These are phyloP conservation scores for Bipolaris sorokiniana DNA, from an alignment of 2,329 filamentous ascomycete genomes.

Conservation along the genomic window DNA sequence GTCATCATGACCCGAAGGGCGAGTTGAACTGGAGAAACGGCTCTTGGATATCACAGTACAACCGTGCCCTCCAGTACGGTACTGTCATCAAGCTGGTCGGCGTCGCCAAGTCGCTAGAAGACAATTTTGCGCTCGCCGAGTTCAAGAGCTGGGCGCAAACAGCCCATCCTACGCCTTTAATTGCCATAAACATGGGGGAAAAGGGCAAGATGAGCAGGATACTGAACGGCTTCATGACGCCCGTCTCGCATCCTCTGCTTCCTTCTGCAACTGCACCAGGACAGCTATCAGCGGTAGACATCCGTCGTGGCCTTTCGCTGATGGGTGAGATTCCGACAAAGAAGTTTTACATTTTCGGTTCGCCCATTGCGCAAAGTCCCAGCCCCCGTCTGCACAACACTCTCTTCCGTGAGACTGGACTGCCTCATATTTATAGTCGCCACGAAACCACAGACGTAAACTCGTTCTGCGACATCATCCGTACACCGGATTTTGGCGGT, in stretches of 20 bases:
- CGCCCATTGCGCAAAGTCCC: constrained; percentile 78
- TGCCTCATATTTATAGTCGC: constrained; percentile 81
- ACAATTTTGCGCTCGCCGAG: constrained; percentile 82
- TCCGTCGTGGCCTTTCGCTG: constrained; percentile 76
- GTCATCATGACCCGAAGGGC: constrained; percentile 86
- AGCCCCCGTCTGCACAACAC: constrained; percentile 91
- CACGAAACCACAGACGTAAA: constrained; percentile 73
- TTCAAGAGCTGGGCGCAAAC: constrained; percentile 80
- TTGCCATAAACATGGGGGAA: constrained; percentile 94
- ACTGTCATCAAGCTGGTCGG: constrained; percentile 96
- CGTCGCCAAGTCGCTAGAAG: constrained; percentile 73
- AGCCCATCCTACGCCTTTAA: constrained; percentile 80
- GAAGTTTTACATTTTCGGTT: constrained; percentile 87
- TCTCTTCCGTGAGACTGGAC: constrained; percentile 75
- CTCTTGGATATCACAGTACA: constrained; percentile 91
- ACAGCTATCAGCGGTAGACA: constrained; percentile 88
- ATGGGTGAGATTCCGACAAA: constrained; percentile 78
- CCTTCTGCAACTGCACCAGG: constrained; percentile 93
- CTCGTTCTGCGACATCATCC: constrained; percentile 68
- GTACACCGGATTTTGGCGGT: constrained; percentile 79
- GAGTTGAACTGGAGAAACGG: constrained; percentile 86
- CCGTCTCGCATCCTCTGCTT: constrained; percentile 87
- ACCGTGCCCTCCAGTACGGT: constrained; percentile 85
- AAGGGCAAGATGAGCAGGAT: constrained; percentile 88
- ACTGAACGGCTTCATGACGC: constrained; percentile 90